Evolutionary conservation across 2,329 filamentous ascomycete genomes (phyloP).

Genomic region (Colletotrichum lindemuthianum): DNA sequence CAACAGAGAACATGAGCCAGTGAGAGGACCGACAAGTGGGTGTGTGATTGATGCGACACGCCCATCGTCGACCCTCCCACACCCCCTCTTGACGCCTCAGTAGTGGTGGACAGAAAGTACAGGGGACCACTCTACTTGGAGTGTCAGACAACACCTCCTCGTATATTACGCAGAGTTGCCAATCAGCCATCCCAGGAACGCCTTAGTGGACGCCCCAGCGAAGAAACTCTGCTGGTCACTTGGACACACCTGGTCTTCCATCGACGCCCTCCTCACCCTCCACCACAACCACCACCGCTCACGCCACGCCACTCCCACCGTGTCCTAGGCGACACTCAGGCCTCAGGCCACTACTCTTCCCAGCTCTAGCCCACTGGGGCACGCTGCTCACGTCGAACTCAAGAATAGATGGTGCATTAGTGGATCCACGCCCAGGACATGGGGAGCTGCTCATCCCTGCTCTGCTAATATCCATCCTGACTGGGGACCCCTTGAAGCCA

Average conservation of each 20-base stretch:
- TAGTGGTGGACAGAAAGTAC: slow-evolving; percentile 37
- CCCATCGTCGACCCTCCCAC: slow-evolving; percentile 1
- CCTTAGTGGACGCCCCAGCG: slow-evolving; percentile 40
- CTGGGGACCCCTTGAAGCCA: slow-evolving; percentile 39
- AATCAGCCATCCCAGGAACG: slow-evolving; percentile 42
- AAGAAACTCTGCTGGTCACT: slow-evolving; percentile 41
- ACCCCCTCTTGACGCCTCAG: slow-evolving; percentile 36
- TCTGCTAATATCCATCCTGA: slow-evolving; percentile 38
- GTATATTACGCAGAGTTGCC: slow-evolving; percentile 62
- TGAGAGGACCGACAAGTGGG: neutral
- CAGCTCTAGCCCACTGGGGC: slow-evolving; percentile 47
- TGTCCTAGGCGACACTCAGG: slow-evolving; percentile 33
- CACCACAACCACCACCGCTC: neutral
- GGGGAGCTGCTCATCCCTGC: slow-evolving; percentile 42
- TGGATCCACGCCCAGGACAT: slow-evolving; percentile 40
- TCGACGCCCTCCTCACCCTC: slow-evolving; percentile 39
- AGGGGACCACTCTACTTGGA: slow-evolving; percentile 53
- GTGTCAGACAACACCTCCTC: slow-evolving; percentile 60
- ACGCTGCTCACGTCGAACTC: slow-evolving; percentile 40
- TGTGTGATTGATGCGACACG: slow-evolving; percentile 21
- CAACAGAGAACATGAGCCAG: slow-evolving; percentile 23
- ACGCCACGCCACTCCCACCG: no score
- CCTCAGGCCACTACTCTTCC: slow-evolving; percentile 16
- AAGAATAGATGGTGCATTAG: slow-evolving; percentile 58
- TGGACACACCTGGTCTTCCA: slow-evolving; percentile 35